These are phyloP conservation scores for Backusella parvicylindrica DNA, from an alignment of 192 early-diverging fungal genomes.

Conservation along the genomic window DNA sequence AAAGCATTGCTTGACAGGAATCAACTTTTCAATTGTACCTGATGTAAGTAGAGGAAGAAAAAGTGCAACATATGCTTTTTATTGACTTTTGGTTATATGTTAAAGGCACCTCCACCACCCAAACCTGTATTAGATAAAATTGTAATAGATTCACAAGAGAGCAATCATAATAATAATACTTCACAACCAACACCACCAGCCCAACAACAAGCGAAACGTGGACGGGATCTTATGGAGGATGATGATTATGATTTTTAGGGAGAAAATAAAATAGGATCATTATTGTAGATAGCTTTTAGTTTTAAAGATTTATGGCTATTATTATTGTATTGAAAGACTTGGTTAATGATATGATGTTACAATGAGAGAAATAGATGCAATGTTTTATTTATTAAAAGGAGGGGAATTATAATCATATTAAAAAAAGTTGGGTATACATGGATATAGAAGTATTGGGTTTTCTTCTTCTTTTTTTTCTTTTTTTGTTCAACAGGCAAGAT, in stretches of 20 bases:
- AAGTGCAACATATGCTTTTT: no score
- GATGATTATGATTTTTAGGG: constrained; percentile 31
- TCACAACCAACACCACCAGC: neutral
- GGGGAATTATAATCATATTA: no score
- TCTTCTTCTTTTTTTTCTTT: no score
- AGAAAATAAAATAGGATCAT: neutral
- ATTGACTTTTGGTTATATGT: no score
- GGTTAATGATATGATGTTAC: no score
- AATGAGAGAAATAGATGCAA: no score
- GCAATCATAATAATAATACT: neutral
- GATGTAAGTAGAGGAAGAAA: no score
- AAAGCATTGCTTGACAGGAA: constrained; percentile 68
- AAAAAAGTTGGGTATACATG: no score
- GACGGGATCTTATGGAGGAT: constrained; percentile 27
- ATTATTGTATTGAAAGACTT: no score
- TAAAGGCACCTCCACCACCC: constrained; percentile 32
- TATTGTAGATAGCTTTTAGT: neutral
- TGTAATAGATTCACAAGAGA: constrained; percentile 11
- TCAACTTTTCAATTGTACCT: constrained; percentile 77
- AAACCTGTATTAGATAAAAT: constrained; percentile 1
- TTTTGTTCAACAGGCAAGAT: no score
- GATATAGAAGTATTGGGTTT: no score
- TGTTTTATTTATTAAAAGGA: neutral
- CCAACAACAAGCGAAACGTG: constrained; percentile 8
- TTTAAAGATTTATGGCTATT: no score